Conservation (phyloP, 2,329 filamentous ascomycete genomes). For the Fusarium newnesense region DNA sequence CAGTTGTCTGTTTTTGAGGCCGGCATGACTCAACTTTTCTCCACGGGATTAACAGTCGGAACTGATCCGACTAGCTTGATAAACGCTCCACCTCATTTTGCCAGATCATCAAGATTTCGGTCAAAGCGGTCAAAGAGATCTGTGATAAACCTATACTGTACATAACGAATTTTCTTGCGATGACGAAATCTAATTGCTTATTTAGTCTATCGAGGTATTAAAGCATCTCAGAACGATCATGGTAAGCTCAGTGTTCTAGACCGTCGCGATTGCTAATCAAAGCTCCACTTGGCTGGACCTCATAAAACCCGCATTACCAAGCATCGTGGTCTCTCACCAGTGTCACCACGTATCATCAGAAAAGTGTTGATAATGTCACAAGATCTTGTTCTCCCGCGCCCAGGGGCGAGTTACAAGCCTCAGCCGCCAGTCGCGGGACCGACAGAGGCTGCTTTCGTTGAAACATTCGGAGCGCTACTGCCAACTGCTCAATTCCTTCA, state of each 20-base stretch:
- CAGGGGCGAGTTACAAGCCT: not conserved
- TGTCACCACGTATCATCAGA: not conserved
- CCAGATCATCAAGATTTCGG: not conserved
- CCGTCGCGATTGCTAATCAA: not conserved
- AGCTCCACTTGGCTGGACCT: not conserved
- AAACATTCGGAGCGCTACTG: conserved; percentile 52
- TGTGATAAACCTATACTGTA: fast-evolving
- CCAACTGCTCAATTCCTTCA: conserved; percentile 50
- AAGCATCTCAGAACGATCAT: not conserved
- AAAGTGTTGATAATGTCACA: not conserved
- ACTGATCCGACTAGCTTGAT: not conserved
- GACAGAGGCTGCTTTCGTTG: conserved; percentile 49
- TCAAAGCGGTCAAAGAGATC: not conserved
- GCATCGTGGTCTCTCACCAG: not conserved
- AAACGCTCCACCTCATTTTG: not conserved
- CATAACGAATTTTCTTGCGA: fast-evolving
- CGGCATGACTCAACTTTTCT: not conserved
- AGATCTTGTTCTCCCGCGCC: conserved; percentile 12
- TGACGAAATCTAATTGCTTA: fast-evolving
- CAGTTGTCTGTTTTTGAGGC: not conserved
- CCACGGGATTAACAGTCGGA: not conserved
- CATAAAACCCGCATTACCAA: not conserved
- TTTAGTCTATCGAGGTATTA: not conserved
- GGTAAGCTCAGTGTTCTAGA: not conserved
- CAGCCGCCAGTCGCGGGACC: conserved; percentile 47